These are phyloP conservation scores for Bretschneidera sinensis DNA, from an alignment of 345 rosid genomes.

Conservation along the genomic window DNA sequence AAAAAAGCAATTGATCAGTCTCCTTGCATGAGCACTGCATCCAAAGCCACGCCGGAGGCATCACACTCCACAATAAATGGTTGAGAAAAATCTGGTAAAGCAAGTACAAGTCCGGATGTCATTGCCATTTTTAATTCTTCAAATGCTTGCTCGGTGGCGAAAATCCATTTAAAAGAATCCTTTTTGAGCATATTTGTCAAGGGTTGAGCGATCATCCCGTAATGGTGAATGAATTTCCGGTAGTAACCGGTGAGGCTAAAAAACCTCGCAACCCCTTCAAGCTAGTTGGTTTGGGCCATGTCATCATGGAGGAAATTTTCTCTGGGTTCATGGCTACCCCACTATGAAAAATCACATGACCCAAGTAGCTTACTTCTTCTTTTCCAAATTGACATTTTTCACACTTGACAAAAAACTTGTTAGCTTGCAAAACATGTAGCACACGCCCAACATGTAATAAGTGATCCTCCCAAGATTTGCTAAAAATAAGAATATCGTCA, in stretches of 20 bases:
- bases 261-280: conserved; percentile 4
- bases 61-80: too few relatives aligned
- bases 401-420: background rate
- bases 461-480: background rate
- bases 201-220: background rate
- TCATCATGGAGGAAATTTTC: conserved; percentile 2
- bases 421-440: background rate
- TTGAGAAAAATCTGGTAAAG: too few relatives aligned
- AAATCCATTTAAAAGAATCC: too few relatives aligned
- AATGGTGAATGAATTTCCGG: conserved; percentile 7
- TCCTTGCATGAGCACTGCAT: too few relatives aligned
- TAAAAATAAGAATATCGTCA: too few relatives aligned
- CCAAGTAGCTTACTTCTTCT: background rate
- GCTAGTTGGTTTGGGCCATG: background rate
- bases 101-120: too few relatives aligned
- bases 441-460: background rate
- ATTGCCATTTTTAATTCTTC: too few relatives aligned
- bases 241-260: too few relatives aligned
- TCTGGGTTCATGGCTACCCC: background rate
- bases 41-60: too few relatives aligned
- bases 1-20: too few relatives aligned
- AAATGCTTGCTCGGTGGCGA: too few relatives aligned
- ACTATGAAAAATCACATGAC: too few relatives aligned
- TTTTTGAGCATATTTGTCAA: background rate
- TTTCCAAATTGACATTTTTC: background rate